Evolutionary conservation across 2,329 filamentous ascomycete species (phyloP), one percentile per base, ranked within the genome.

Genomic region (Alternaria conjuncta): DNA sequence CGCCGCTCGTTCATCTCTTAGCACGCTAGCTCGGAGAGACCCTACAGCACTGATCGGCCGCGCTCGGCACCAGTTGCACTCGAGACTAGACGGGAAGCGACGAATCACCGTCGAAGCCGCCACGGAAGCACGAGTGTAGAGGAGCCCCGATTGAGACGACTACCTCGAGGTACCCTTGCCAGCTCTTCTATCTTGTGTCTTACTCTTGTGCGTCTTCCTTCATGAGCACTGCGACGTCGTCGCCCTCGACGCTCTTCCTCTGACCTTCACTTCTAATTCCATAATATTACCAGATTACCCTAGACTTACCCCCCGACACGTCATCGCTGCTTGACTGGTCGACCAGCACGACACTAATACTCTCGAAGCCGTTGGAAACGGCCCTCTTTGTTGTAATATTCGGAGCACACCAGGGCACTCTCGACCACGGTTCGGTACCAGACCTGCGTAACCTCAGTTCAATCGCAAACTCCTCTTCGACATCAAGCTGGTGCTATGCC

Each of bases 1-100:
- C 71, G 71, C 63, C 68, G 70, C 66, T 72, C 66, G 66, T 66
- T 67, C 66, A 56, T 66, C 60, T 58, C 59, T 68, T 73, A 75
- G 73, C 57, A 68, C 65, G 66, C 66, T 67, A 63, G 64, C 56
- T 74, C 71, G 73, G 64, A 71, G 64, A 70, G 65, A 71, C 66
- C 68, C 67, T 67, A 74, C 60, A 68, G 62, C 60, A 62, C 63
- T 55, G 59, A 71, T 67, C 70, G 63, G 61, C 66, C 69, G 72
- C 71, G 70, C 70, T 70, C 73, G 57, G 71, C 72, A 68, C 70
- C 72, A 71, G 71, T 75, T 77, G 71, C 64, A 64, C 68, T 67
- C 69, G 62, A 65, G 67, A 70, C 69, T 74, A 72, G 68, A 68
- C 51, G 59, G 62, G 57, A 67, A 62, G 65, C 57, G 65, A 65